Base-by-base conservation (phyloP, 73 alveolate species). In the Paramecium sexaurelia region DNA sequence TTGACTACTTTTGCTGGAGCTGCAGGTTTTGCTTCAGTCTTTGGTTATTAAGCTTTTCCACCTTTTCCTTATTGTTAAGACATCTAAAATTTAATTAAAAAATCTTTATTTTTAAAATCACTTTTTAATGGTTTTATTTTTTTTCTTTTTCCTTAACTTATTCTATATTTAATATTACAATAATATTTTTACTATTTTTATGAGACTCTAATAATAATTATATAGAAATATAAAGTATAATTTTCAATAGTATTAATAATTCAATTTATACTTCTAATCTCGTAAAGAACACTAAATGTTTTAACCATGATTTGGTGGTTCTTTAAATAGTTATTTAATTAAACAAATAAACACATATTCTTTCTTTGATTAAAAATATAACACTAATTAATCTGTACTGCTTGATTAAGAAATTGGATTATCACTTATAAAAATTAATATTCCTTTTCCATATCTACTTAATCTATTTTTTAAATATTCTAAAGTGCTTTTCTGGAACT, bases 81-180 rank as follows among this genome's bases (percentile, higher is more conserved):
- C 83, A 61, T 61, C 83, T 61, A 26, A 61, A 8, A 29, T 61
- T 61, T 29, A 61, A 29, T 61, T 29, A 61, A 61, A 61, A 61
- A 61, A 61, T 61, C 83, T 61, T 61, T 61, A 61, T 61, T 11
- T 61, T 61, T 61, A 61, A 61, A 61, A 61, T 61, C 83, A 26
- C 67, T 51, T 51, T 51, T 51, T 51, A 45, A 45, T 13, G 51
- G 57, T 45, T 51, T 51, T 4, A 4, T 35, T 17, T 51, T 51
- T 51, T n/a, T 51, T 51, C 35, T 51, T 17, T 51, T 17, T 51
- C 29, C 32, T 51, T 17, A 17, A 8, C 33, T 5, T 43, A 43
- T 43, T 10, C 1, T 17, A 51, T 51, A 17, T 17, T 19, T 51
- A 3, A 45, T 45, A 45, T 13, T 10, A n/a, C 57, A 11, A 45